Evolutionary conservation across 2,329 filamentous ascomycete species (phyloP), one percentile per base, ranked within the genome.

Genomic region (Neocatenulostroma microsporum): DNA sequence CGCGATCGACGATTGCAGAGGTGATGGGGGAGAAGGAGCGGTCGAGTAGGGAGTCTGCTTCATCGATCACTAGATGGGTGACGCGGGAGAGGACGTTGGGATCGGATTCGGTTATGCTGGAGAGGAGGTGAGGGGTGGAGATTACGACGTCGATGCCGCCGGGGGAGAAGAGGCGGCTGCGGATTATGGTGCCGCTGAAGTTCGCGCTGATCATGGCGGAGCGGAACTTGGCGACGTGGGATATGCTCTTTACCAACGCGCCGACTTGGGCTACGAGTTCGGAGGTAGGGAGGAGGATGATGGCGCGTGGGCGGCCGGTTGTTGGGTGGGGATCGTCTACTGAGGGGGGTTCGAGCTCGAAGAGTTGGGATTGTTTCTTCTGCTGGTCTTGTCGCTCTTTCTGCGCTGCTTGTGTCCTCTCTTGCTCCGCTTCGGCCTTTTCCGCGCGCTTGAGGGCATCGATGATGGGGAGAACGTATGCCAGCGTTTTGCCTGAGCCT

Each of bases 11-110:
- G 48, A 98, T 84, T 37, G 76, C 74, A 9, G 77, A 82, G 0
- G 91, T 96, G 17, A 82, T 79, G 1, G 85, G 80, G 3, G 83
- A 75, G 66, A 98, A 98, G 41, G 86, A 93, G 40, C 87, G 83
- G 63, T 98, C 93, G 49, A 98, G 76, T 8, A 98, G 76, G 3
- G 88, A 95, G 63, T 98, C 91, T 1, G 93, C 93, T 67, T 98
- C 93, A 57, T 98, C 93, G 32, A 94, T 73, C 41, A 98, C 74
- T 9, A 98, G 72, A 57, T 96, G 85, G 2, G 77, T 80, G 40
- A 96, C 88, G 10, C 86, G 82, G n/a, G 85, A 88, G 23, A 98
- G 76, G 43, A 98, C 80, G 53, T 94, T 89, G 9, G 91, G 91
- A 48, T 95, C 87, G 14, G 79, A 81, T 47, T 94, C 79, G 10